phyloP scores from a whole-genome alignment of 2,329 filamentous ascomycete genomes.

The Penicillium sp. region DNA sequence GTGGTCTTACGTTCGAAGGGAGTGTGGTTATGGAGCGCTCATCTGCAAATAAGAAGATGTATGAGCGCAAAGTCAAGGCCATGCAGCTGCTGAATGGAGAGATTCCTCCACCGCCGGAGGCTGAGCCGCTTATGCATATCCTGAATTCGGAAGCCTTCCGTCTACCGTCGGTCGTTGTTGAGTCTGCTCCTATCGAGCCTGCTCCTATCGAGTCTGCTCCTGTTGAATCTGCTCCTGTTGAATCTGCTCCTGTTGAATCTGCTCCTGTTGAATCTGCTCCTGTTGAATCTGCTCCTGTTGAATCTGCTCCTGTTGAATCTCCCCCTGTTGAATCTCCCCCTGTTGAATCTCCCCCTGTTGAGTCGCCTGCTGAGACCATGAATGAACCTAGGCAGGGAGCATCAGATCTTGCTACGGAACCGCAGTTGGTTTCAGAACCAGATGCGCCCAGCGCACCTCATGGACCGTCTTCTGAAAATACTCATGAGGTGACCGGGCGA shows the following conservation, averaged over 20 bases:
- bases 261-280: background rate
- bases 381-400: background rate
- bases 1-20: conserved; percentile 86
- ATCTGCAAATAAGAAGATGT: conserved; percentile 92
- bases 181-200: background rate
- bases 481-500: background rate
- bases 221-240: background rate
- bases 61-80: conserved; percentile 73
- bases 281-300: background rate
- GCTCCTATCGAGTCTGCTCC: background rate
- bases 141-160: conserved; percentile 57
- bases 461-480: background rate
- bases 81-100: conserved; percentile 72
- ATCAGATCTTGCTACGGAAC: background rate
- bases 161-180: background rate
- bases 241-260: background rate
- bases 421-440: background rate
- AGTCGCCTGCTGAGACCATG: background rate
- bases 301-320: background rate
- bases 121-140: conserved; percentile 73
- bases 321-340: background rate
- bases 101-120: conserved; percentile 69
- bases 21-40: conserved; percentile 84
- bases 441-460: background rate
- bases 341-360: background rate